Conservation (phyloP, 2,329 filamentous ascomycete genomes). For the Colletotrichum paranaense region DNA sequence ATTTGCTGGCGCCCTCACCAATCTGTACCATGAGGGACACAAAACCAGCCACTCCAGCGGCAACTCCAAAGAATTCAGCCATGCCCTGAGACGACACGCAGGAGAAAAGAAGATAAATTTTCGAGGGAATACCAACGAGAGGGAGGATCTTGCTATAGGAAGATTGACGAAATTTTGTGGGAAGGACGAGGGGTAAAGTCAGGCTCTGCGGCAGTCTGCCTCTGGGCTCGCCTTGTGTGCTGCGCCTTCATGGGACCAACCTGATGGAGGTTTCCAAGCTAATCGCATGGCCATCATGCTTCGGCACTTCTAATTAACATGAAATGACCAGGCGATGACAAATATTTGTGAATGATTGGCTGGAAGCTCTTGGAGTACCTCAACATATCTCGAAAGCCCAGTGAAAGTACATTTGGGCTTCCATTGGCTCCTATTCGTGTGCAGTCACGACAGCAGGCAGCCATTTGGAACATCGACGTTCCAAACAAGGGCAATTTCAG, state of each 20-base stretch:
- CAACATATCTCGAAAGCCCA: too few relatives aligned
- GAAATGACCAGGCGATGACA: neutral
- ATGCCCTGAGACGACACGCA: neutral
- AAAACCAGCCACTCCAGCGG: neutral
- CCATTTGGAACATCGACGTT: too few relatives aligned
- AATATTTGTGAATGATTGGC: neutral
- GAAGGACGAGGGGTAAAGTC: too few relatives aligned
- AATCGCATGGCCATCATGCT: neutral
- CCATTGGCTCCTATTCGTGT: too few relatives aligned
- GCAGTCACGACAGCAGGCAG: too few relatives aligned
- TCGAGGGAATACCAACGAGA: too few relatives aligned
- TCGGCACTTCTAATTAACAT: neutral
- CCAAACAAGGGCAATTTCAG: too few relatives aligned
- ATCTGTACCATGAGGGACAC: neutral
- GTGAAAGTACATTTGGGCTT: too few relatives aligned
- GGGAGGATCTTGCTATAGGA: too few relatives aligned
- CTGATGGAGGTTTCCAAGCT: neutral
- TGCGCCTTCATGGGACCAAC: neutral
- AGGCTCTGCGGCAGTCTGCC: neutral
- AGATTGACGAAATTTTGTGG: too few relatives aligned
- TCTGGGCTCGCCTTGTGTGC: neutral
- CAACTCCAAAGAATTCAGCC: neutral
- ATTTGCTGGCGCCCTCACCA: neutral
- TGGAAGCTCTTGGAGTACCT: too few relatives aligned
- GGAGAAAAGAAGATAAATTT: neutral